Evolutionary conservation across 371 early-diverging fungal species (phyloP).

Genomic region (Amoeboradix gromovi): DNA sequence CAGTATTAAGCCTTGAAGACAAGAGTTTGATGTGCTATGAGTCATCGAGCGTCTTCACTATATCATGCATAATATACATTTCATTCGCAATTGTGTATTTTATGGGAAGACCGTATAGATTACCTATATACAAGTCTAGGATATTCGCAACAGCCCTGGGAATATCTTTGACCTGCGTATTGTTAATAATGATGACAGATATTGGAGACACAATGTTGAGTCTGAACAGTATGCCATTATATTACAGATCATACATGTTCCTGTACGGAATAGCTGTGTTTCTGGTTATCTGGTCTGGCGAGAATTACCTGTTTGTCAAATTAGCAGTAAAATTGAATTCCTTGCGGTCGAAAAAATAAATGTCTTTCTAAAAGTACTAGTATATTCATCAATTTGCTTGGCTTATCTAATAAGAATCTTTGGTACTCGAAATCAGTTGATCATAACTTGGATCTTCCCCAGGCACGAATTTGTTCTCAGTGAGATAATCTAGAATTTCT

Average conservation of each 20-base stretch:
- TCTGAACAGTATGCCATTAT: neutral
- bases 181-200: neutral
- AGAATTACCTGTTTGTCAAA: neutral
- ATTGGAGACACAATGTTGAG: neutral
- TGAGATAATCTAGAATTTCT: too few relatives aligned
- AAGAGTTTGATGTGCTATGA: neutral
- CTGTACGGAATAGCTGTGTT: neutral
- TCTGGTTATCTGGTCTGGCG: neutral
- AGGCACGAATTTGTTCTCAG: too few relatives aligned
- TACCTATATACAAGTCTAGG: neutral
- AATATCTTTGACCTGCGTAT: neutral
- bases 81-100: neutral
- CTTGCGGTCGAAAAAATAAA: too few relatives aligned
- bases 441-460: too few relatives aligned
- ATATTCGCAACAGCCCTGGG: neutral
- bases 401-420: too few relatives aligned
- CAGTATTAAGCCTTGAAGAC: neutral
- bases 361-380: too few relatives aligned
- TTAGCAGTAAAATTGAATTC: too few relatives aligned
- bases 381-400: too few relatives aligned
- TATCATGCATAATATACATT: neutral
- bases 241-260: neutral
- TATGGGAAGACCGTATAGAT: neutral
- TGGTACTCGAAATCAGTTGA: too few relatives aligned
- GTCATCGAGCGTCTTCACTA: neutral